Percentiles rank a stretch among this genome's conserved stretches.
Evolutionary conservation across 116 monocot species (phyloP).

Genomic region (Iris pallida): DNA sequence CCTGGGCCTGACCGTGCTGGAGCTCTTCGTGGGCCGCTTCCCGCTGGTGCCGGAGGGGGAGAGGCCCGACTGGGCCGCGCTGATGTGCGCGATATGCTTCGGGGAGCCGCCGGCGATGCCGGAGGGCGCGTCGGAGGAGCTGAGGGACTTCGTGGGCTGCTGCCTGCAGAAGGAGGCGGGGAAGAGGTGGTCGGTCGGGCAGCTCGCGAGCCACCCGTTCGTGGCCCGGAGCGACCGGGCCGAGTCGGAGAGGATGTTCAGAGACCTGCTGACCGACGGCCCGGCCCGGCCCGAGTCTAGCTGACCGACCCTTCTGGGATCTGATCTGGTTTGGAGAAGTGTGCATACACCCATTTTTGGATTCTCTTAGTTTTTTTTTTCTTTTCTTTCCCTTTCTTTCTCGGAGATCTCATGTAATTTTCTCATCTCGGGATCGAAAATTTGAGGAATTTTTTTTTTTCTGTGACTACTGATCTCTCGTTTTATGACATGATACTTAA

Average conservation of each 20-base stretch:
- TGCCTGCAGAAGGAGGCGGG: slow-evolving; percentile 55
- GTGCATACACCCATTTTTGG: too few relatives aligned
- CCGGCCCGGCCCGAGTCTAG: too few relatives aligned
- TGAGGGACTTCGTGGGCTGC: slow-evolving; percentile 39
- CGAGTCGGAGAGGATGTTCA: slow-evolving; percentile 13
- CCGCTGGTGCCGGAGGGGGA: slow-evolving; percentile 65
- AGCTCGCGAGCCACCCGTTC: slow-evolving; percentile 59
- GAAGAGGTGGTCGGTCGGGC: slow-evolving; percentile 46
- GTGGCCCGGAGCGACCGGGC: slow-evolving; percentile 22
- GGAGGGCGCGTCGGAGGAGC: slow-evolving; percentile 34
- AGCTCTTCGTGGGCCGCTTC: slow-evolving; percentile 59
- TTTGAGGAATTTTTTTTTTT: too few relatives aligned
- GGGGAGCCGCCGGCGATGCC: slow-evolving; percentile 47
- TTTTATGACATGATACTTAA: too few relatives aligned
- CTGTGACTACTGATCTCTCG: too few relatives aligned
- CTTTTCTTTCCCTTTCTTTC: too few relatives aligned
- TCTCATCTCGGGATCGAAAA: too few relatives aligned
- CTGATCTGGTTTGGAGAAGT: too few relatives aligned
- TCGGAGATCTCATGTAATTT: too few relatives aligned
- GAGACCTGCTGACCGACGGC: not conserved
- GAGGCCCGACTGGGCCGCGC: slow-evolving; percentile 78
- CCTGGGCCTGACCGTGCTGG: slow-evolving; percentile 64
- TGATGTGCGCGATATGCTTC: slow-evolving; percentile 88
- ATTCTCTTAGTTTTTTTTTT: too few relatives aligned
- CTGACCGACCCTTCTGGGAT: too few relatives aligned